Evolutionary conservation across 2,329 filamentous ascomycete species (phyloP).

Genomic region (Endoconidiophora laricicola): DNA sequence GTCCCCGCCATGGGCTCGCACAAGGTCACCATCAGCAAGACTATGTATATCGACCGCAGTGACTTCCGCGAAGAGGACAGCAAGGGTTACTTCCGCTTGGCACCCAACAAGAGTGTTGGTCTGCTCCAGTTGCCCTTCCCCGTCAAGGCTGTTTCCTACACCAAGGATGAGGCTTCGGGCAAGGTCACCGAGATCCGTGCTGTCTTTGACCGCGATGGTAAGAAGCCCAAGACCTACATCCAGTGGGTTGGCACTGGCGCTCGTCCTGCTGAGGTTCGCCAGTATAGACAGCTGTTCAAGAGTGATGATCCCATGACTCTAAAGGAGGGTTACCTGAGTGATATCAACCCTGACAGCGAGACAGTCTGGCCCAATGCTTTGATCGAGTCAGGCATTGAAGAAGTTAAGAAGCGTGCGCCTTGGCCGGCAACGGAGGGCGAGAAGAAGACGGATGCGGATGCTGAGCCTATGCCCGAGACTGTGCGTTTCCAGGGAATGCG

Average conservation of each 20-base stretch:
- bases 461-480: constrained; percentile 48
- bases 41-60: constrained; percentile 67
- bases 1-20: constrained; percentile 50
- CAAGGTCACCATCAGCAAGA: constrained; percentile 50
- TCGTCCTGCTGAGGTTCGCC: constrained; percentile 54
- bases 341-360: constrained; percentile 74
- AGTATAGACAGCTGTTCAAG: constrained; percentile 75
- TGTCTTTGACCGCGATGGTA: constrained; percentile 50
- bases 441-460: constrained; percentile 29
- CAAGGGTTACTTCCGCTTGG: constrained; percentile 64
- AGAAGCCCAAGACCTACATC: constrained; percentile 66
- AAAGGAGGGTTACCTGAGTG: constrained; percentile 64
- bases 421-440: constrained; percentile 71
- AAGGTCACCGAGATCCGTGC: constrained; percentile 49
- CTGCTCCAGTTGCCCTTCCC: constrained; percentile 56
- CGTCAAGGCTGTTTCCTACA: constrained; percentile 53
- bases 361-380: constrained; percentile 61
- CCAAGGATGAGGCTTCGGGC: constrained; percentile 47
- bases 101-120: constrained; percentile 61
- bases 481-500: constrained; percentile 86
- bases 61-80: constrained; percentile 65
- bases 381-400: constrained; percentile 68
- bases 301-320: constrained; percentile 65
- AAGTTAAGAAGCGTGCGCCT: constrained; percentile 55
- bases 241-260: constrained; percentile 67